phyloP scores from a whole-genome alignment of 179 eudicot genomes.

The Silene noctiflora region DNA sequence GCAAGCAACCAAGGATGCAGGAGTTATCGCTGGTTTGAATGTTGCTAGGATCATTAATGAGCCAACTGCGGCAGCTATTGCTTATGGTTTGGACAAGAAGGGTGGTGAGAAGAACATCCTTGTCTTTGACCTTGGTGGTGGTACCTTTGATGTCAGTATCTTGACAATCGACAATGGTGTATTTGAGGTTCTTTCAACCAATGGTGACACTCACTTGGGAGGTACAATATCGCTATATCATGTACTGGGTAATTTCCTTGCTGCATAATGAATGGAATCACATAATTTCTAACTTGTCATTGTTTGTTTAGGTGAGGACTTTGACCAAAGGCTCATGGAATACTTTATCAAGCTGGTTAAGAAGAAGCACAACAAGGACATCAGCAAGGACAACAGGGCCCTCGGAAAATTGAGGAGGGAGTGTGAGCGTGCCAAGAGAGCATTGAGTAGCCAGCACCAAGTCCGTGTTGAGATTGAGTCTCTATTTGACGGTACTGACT shows the following conservation, averaged over 20 bases:
- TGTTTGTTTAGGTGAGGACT: conserved; percentile 38
- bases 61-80: conserved; percentile 45
- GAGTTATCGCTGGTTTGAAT: conserved; percentile 43
- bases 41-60: conserved; percentile 46
- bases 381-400: conserved; percentile 49
- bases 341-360: conserved; percentile 44
- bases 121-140: conserved; percentile 51
- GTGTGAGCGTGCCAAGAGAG: conserved; percentile 46
- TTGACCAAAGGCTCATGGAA: conserved; percentile 49
- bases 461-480: conserved; percentile 50
- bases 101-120: conserved; percentile 50
- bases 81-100: conserved; percentile 44
- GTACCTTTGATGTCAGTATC: conserved; percentile 47
- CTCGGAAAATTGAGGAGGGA: conserved; percentile 43
- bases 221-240: conserved; percentile 20
- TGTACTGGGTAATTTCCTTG: neutral
- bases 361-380: conserved; percentile 45
- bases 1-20: conserved; percentile 53
- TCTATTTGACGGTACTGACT: conserved; percentile 36
- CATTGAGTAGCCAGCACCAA: conserved; percentile 51
- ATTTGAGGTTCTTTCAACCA: conserved; percentile 46
- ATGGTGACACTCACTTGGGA: conserved; percentile 50
- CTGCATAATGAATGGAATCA: neutral
- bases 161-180: conserved; percentile 49
- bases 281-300: neutral